Evolutionary conservation across 352 stramenopile genomes (phyloP), one percentile per base, ranked within the genome.

Genomic region (Phytophthora macrochlamydospora): DNA sequence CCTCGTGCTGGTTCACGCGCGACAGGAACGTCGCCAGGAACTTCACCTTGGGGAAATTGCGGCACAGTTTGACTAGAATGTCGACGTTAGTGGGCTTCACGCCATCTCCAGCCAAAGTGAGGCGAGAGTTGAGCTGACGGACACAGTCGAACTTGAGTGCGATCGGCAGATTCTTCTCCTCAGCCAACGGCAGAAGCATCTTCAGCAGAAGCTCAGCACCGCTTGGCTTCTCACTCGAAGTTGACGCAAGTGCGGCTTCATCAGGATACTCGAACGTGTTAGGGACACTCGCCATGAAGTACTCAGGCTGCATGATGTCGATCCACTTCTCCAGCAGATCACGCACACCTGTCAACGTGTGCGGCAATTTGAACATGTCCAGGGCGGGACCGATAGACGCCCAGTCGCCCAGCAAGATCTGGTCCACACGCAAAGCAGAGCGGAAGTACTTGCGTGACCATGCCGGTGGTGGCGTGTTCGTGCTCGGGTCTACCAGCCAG

Each of bases 21-120:
- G 87, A 97, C 28, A 98, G 63, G 71, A 98, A 98, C n/a, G 95
- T 98, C n/a, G 89, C 92, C 35, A 98, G 69, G 64, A 98, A 98
- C 63, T 97, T 96, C 9, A 98, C 90, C 40, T 90, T 89, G 4
- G 93, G 93, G 72, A 97, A 97, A 44, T 78, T 72, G 24, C 75
- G 78, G 66, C 89, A 97, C n/a, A 98, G 69, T 33, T 90, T 85
- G 51, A 84, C 85, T 33, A 98, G 75, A 24, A 94, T 87, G 53
- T 83, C 78, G 52, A 95, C 83, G 81, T 98, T 90, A 30, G 81
- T 90, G 62, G 93, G 88, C 64, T 93, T 94, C 13, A 98, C 85
- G n/a, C 96, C 92, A 51, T 98, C 95, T 64, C 97, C 95, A 2
- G 91, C 93, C 53, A 89, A 69, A 42, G 82, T 71, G 38, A 89